Percentiles rank a stretch among this genome's conserved stretches.
These are phyloP conservation scores for Gracilaria gracilis DNA, from an alignment of 23 red algal species.

Conservation along the genomic window DNA sequence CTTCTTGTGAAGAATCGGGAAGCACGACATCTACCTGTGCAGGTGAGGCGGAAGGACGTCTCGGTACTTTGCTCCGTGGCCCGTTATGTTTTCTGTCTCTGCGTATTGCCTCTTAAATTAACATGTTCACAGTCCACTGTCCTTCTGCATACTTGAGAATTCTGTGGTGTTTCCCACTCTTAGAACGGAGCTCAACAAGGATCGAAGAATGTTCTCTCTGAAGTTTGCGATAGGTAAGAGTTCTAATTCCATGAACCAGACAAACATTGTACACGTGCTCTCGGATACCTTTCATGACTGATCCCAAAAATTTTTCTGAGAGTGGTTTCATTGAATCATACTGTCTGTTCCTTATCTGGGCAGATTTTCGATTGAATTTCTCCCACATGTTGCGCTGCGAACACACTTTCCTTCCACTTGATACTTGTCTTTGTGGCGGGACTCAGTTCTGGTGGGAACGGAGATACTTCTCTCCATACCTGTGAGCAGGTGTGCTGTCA, in stretches of 20 bases:
- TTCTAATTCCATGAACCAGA: background rate
- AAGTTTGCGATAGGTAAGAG: background rate
- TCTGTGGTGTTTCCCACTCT: too few species aligned
- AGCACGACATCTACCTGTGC: background rate
- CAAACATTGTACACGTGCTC: background rate
- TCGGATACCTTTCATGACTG: background rate
- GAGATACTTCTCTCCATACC: background rate
- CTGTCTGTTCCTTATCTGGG: background rate
- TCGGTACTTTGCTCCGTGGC: background rate
- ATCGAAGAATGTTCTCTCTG: too few species aligned
- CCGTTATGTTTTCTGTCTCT: background rate
- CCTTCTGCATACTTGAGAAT: too few species aligned
- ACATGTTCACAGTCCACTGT: background rate
- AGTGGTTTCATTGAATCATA: background rate
- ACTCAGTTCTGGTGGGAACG: background rate
- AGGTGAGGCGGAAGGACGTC: too few species aligned
- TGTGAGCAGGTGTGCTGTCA: background rate
- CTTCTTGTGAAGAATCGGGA: background rate
- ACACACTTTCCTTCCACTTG: background rate
- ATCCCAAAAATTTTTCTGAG: background rate
- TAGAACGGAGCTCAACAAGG: too few species aligned
- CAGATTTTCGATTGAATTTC: background rate
- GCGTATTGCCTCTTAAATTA: background rate
- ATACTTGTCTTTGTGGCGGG: background rate
- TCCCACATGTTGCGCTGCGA: background rate